phyloP scores from a whole-genome alignment of 768 basidiomycete species.

The Rickenella mellea region DNA sequence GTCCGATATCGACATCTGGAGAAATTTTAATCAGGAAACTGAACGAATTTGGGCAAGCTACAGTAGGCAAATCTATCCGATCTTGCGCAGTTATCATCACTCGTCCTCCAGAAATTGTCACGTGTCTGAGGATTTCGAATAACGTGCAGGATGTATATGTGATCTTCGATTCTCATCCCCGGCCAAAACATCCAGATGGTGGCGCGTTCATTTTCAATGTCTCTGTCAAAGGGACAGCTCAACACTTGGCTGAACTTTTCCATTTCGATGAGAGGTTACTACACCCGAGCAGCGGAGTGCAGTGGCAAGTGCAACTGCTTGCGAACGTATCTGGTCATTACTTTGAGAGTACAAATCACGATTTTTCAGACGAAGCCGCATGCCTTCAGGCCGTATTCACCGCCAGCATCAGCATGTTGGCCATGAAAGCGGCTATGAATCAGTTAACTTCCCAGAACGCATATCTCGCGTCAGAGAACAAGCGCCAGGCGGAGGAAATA shows the following conservation, averaged over 20 bases:
- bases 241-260: constrained; percentile 36
- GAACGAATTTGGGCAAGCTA: constrained; percentile 14
- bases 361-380: constrained; percentile 9
- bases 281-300: too few relatives aligned
- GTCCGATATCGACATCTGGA: constrained; percentile 9
- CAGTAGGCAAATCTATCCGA: too few relatives aligned
- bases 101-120: constrained; percentile 61
- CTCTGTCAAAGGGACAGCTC: constrained; percentile 32
- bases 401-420: constrained; percentile 40
- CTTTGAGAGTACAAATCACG: constrained; percentile 27
- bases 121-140: constrained; percentile 31
- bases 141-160: constrained; percentile 30
- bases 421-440: constrained; percentile 28
- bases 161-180: constrained; percentile 61
- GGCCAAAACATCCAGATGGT: constrained; percentile 44
- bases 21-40: constrained; percentile 1
- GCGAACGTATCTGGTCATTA: constrained; percentile 51
- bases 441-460: constrained; percentile 25
- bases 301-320: constrained; percentile 61
- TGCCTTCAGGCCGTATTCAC: constrained; percentile 32
- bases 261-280: constrained; percentile 37
- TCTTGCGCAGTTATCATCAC: constrained; percentile 46
- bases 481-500: constrained; percentile 18
- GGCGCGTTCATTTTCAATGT: constrained; percentile 48
- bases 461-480: constrained; percentile 15